These are phyloP conservation scores for Talaromyces albobiverticillius DNA, from an alignment of 2,329 filamentous ascomycete species.

Conservation along the genomic window DNA sequence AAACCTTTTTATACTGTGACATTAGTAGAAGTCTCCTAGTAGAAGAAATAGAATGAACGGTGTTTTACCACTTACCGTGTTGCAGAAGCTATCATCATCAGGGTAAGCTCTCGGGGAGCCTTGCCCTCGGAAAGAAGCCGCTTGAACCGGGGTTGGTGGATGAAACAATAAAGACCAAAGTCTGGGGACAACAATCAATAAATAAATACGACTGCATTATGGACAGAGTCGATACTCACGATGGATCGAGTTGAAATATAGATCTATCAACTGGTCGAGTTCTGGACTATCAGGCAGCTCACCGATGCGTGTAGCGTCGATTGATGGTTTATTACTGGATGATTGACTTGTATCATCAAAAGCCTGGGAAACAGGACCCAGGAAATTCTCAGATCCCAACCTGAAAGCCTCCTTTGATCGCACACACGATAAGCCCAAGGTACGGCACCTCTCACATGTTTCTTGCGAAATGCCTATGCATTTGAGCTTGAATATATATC, in stretches of 20 bases:
- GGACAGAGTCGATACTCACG: not conserved
- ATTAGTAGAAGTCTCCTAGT: not conserved
- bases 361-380: not conserved
- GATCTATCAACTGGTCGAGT: not conserved
- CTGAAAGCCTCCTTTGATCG: not conserved
- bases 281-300: not conserved
- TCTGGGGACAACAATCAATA: not conserved
- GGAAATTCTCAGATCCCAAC: not conserved
- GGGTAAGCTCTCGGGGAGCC: not conserved
- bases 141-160: not conserved
- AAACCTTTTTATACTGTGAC: not conserved
- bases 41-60: not conserved
- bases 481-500: conserved; percentile 1
- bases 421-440: not conserved
- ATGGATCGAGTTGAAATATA: not conserved
- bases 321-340: too few species aligned
- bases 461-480: not conserved
- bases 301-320: not conserved
- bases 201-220: not conserved
- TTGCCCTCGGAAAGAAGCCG: not conserved
- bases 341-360: not conserved
- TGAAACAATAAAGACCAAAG: not conserved
- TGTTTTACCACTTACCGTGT: not conserved
- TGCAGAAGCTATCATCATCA: conserved; percentile 3
- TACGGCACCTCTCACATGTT: not conserved